Conservation (phyloP, 768 basidiomycete genomes). For the Agrocybe praecox region DNA sequence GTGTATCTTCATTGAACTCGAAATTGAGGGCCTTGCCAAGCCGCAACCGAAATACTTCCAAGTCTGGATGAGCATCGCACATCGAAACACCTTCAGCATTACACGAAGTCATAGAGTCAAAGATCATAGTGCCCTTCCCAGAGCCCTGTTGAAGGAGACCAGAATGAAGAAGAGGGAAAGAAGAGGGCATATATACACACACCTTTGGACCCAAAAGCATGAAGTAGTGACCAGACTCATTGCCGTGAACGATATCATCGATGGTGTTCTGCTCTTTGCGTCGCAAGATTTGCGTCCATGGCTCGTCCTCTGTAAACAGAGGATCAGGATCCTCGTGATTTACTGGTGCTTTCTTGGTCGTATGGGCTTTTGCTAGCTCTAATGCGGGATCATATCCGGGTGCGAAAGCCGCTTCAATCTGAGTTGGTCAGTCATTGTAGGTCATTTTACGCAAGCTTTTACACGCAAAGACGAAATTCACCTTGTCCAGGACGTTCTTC, state of each 20-base stretch:
- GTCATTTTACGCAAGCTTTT: constrained; percentile 1
- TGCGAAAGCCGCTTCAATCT: constrained; percentile 81
- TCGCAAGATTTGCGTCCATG: constrained; percentile 64
- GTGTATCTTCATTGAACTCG: constrained; percentile 84
- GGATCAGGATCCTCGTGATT: constrained; percentile 28
- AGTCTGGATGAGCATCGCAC: constrained; percentile 84
- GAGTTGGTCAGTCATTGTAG: constrained; percentile 5
- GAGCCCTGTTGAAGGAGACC: constrained; percentile 51
- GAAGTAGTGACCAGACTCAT: constrained; percentile 73
- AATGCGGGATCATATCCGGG: constrained; percentile 85
- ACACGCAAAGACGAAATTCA: constrained; percentile 22
- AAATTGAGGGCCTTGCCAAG: constrained; percentile 86
- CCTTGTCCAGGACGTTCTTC: constrained; percentile 78
- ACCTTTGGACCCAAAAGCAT: constrained; percentile 81
- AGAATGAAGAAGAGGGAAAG: background rate
- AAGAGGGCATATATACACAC: background rate
- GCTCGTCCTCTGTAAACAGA: constrained; percentile 31
- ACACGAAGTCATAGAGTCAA: constrained; percentile 77
- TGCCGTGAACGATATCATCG: constrained; percentile 78
- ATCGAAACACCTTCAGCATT: constrained; percentile 72
- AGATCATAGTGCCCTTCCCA: constrained; percentile 82
- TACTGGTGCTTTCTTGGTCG: constrained; percentile 30
- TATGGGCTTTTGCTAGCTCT: constrained; percentile 60
- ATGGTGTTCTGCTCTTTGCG: constrained; percentile 76
- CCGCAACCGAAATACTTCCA: constrained; percentile 84